Percentiles rank a stretch among this genome's conserved stretches.
These are phyloP conservation scores for Arachis monticola DNA, from an alignment of 331 rosid species.

Conservation along the genomic window DNA sequence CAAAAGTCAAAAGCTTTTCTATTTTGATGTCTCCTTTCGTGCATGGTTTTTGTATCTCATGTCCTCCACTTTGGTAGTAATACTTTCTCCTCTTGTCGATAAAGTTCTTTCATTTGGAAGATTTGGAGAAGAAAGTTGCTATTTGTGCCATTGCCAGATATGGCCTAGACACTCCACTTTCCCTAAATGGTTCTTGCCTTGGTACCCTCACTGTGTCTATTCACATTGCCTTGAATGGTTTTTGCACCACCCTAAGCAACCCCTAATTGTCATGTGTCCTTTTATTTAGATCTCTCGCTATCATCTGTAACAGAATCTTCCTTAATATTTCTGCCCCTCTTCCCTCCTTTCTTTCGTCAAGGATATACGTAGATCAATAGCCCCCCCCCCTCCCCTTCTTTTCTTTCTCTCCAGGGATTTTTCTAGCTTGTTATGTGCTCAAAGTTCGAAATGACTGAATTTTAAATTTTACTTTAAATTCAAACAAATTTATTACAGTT, in stretches of 20 bases:
- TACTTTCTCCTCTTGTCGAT: too few species aligned
- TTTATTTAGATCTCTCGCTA: background rate
- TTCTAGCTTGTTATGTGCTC: conserved; percentile 10
- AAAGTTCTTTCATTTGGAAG: too few species aligned
- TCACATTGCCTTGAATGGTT: background rate
- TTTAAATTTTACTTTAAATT: conserved; percentile 20
- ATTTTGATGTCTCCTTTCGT: too few species aligned
- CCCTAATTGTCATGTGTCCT: background rate
- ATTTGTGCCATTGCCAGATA: background rate
- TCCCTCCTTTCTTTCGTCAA: background rate
- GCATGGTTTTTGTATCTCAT: too few species aligned
- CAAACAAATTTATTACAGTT: conserved; percentile 14
- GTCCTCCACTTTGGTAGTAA: too few species aligned
- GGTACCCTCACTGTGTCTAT: background rate
- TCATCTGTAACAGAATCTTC: background rate
- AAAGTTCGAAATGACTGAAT: background rate
- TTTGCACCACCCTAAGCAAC: background rate
- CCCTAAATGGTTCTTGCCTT: background rate
- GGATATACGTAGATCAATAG: background rate
- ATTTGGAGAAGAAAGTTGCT: background rate
- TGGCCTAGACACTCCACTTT: background rate
- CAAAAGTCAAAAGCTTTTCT: too few species aligned
- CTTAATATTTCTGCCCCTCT: background rate
- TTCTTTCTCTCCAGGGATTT: conserved; percentile 1
- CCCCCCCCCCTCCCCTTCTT: too few species aligned